Conservation (phyloP, 768 basidiomycete species). For the Punctularia strigosozonata region DNA sequence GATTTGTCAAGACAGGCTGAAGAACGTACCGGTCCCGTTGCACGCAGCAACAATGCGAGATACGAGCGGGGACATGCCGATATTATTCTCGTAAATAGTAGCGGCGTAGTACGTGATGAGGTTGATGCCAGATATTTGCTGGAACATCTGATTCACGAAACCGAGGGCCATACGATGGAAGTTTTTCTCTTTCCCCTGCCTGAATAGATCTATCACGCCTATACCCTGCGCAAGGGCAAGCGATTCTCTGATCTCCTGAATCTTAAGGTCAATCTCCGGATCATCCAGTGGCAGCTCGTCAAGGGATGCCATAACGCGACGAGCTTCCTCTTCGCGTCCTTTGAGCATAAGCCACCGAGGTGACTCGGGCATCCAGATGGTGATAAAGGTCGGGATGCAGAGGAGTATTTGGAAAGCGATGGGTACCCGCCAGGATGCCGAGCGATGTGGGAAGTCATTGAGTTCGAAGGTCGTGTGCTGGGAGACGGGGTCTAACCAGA, state of each 20-base stretch:
- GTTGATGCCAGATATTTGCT: constrained; percentile 60
- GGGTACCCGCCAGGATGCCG: constrained; percentile 52
- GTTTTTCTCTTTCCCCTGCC: constrained; percentile 45
- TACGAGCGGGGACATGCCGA: constrained; percentile 46
- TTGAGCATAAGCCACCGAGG: constrained; percentile 49
- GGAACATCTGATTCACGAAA: constrained; percentile 50
- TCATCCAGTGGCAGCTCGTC: constrained; percentile 39
- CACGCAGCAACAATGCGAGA: constrained; percentile 54
- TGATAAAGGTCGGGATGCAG: not conserved
- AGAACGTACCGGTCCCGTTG: constrained; percentile 59
- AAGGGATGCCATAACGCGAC: constrained; percentile 51
- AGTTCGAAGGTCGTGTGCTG: not conserved
- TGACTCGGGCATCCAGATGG: constrained; percentile 29
- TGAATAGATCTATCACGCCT: constrained; percentile 39
- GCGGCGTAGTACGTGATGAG: constrained; percentile 47
- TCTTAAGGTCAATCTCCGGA: constrained; percentile 35
- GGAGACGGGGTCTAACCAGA: constrained; percentile 4
- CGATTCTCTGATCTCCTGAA: constrained; percentile 41
- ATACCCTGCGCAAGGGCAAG: constrained; percentile 28
- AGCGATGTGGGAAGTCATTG: constrained; percentile 38
- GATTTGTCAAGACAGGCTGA: too few relatives aligned
- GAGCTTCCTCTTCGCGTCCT: constrained; percentile 40
- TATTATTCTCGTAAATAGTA: not conserved
- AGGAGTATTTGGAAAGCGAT: constrained; percentile 43
- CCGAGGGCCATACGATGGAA: constrained; percentile 46